A percentile compares a stretch with the other conserved stretches of the same genome.
Evolutionary conservation across 805 yeast species (phyloP).

Genomic region (Candida glaebosa): DNA sequence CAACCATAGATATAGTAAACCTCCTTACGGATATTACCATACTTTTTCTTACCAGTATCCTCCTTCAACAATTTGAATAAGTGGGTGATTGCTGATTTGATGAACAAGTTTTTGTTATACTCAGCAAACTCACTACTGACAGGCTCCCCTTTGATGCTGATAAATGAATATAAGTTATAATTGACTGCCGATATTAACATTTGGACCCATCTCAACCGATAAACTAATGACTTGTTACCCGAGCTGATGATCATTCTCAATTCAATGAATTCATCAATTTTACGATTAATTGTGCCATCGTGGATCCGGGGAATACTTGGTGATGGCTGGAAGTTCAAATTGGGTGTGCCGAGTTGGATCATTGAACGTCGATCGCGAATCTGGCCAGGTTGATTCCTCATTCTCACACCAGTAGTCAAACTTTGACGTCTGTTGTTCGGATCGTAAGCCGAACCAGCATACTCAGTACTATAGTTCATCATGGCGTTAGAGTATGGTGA

Average conservation of each 20-base stretch:
- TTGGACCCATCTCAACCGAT: constrained; percentile 40
- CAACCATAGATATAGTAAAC: constrained; percentile 37
- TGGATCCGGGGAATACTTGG: constrained; percentile 10
- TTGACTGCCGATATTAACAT: constrained; percentile 39
- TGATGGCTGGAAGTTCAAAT: constrained; percentile 5
- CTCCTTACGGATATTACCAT: constrained; percentile 22
- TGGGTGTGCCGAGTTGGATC: constrained; percentile 6
- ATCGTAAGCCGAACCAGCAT: constrained; percentile 6
- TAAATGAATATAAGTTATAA: constrained; percentile 35
- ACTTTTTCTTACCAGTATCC: constrained; percentile 18
- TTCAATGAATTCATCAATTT: constrained; percentile 30
- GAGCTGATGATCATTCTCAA: constrained; percentile 35
- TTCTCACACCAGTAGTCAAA: constrained; percentile 12
- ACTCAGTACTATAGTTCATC: constrained; percentile 17
- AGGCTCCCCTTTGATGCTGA: constrained; percentile 41
- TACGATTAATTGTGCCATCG: constrained; percentile 26
- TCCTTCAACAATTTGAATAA: constrained; percentile 35
- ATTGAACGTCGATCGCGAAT: constrained; percentile 1
- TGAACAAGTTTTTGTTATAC: constrained; percentile 31
- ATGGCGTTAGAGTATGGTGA: constrained; percentile 12
- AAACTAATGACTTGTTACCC: constrained; percentile 41
- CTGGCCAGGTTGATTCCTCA: constrained; percentile 7
- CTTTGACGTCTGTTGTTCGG: constrained; percentile 16
- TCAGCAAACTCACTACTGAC: constrained; percentile 26
- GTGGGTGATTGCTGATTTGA: constrained; percentile 37